phyloP scores from a whole-genome alignment of 2,329 filamentous ascomycete species.

The Metarhizium sp. region DNA sequence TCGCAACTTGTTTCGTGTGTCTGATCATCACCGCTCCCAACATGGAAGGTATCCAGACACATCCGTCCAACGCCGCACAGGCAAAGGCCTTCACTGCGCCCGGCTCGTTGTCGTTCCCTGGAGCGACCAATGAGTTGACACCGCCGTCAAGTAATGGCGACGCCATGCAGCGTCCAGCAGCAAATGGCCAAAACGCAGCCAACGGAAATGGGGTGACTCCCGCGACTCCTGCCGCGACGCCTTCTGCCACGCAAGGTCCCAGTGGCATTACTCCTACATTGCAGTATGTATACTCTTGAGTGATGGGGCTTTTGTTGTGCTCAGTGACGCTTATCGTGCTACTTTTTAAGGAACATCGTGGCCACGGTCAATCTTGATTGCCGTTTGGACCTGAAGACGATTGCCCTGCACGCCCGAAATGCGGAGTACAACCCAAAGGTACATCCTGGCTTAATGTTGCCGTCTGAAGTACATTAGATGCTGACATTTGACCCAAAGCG shows the following conservation, averaged over 20 bases:
- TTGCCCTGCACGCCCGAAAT: slow-evolving; percentile 94
- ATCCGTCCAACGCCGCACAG: slow-evolving; percentile 84
- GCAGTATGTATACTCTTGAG: slow-evolving; percentile 70
- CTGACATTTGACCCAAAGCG: slow-evolving; percentile 45
- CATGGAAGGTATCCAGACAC: slow-evolving; percentile 88
- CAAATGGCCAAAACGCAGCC: slow-evolving; percentile 45
- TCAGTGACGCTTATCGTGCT: slow-evolving; percentile 43
- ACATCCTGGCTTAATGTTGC: slow-evolving; percentile 24
- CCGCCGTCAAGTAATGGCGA: slow-evolving; percentile 68
- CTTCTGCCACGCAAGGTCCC: slow-evolving; percentile 69
- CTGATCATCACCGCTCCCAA: slow-evolving; percentile 21
- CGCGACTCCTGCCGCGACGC: slow-evolving; percentile 85
- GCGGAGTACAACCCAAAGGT: slow-evolving; percentile 99
- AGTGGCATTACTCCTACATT: slow-evolving; percentile 88
- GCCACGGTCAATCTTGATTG: slow-evolving; percentile 98
- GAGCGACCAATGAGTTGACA: slow-evolving; percentile 72
- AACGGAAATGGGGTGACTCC: slow-evolving; percentile 76
- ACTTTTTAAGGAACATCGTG: slow-evolving; percentile 79
- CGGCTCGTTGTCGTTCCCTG: slow-evolving; percentile 85
- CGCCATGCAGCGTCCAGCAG: slow-evolving; percentile 19
- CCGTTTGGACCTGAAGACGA: slow-evolving; percentile 96
- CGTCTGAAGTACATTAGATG: neutral
- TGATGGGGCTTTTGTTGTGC: slow-evolving; percentile 18
- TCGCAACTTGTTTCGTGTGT: slow-evolving; percentile 8
- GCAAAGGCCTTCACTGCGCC: slow-evolving; percentile 93